Conservation (phyloP, 192 early-diverging fungal species). For the Coemansia sp. region DNA sequence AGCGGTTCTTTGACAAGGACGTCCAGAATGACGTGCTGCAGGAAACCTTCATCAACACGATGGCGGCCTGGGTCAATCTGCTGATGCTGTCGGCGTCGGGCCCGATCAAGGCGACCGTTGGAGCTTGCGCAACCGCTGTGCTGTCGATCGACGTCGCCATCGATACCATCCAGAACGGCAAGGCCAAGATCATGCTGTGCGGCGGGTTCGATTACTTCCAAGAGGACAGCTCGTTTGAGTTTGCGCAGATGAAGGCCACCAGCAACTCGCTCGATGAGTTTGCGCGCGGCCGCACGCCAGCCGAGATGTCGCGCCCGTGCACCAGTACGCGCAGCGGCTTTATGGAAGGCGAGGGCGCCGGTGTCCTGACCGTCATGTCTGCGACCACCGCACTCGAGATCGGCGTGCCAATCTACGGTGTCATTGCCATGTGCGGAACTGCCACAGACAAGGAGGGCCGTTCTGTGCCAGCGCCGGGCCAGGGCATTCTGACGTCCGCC, state of each 20-base stretch:
- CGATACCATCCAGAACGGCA: constrained; percentile 83
- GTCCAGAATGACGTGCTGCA: constrained; percentile 91
- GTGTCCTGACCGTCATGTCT: constrained; percentile 85
- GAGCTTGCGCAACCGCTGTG: constrained; percentile 90
- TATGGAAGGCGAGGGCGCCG: constrained; percentile 93
- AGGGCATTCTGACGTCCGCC: constrained; percentile 89
- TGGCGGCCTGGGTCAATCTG: constrained; percentile 95
- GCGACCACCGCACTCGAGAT: constrained; percentile 83
- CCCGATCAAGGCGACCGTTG: constrained; percentile 65
- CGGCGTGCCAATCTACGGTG: constrained; percentile 87
- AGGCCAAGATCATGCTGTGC: constrained; percentile 88
- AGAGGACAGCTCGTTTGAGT: constrained; percentile 90
- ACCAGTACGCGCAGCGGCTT: constrained; percentile 85
- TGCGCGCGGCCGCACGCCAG: constrained; percentile 80
- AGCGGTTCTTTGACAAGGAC: constrained; percentile 77
- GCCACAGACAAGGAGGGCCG: constrained; percentile 94
- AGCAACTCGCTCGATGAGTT: constrained; percentile 84
- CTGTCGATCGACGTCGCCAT: constrained; percentile 89
- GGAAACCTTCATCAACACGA: constrained; percentile 95
- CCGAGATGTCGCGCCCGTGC: constrained; percentile 89
- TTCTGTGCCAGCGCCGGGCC: constrained; percentile 90
- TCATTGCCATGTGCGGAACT: constrained; percentile 84
- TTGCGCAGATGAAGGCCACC: constrained; percentile 97
- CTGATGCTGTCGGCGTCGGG: constrained; percentile 87
- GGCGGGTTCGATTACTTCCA: constrained; percentile 92